Percentiles rank a stretch among this genome's conserved stretches.
Evolutionary conservation across 768 basidiomycete species (phyloP).

Genomic region (Suillus subalutaceus): DNA sequence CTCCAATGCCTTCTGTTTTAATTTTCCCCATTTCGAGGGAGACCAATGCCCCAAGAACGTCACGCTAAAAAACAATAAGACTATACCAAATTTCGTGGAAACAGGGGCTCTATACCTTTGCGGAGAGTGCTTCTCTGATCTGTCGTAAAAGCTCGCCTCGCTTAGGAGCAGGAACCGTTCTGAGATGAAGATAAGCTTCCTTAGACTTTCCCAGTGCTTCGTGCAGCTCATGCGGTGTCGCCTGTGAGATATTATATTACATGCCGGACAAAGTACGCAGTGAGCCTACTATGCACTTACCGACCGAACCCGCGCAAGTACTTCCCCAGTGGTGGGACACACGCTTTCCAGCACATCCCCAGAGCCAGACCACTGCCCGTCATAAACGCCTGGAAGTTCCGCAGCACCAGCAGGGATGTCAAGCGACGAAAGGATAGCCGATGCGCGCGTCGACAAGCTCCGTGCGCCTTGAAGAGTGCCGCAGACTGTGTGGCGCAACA

Average conservation of each 20-base stretch:
- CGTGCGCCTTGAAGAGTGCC: constrained; percentile 15
- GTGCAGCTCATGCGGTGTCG: constrained; percentile 74
- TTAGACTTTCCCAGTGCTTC: constrained; percentile 66
- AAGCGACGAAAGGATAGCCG: constrained; percentile 63
- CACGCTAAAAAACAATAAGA: constrained; percentile 50
- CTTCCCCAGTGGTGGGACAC: constrained; percentile 89
- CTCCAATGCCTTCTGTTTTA: constrained; percentile 85
- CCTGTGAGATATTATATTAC: constrained; percentile 40
- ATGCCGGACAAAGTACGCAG: constrained; percentile 7
- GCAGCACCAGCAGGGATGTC: constrained; percentile 56
- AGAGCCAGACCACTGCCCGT: constrained; percentile 78
- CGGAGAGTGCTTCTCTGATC: constrained; percentile 78
- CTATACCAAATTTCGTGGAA: neutral
- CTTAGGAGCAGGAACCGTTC: constrained; percentile 82
- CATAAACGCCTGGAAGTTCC: constrained; percentile 76
- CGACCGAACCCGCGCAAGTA: constrained; percentile 72
- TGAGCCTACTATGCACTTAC: constrained; percentile 42
- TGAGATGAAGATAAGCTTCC: constrained; percentile 72
- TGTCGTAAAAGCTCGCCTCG: constrained; percentile 89
- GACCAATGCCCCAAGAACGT: constrained; percentile 79
- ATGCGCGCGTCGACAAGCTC: constrained; percentile 68
- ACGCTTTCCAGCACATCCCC: constrained; percentile 70
- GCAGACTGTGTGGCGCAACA: constrained; percentile 24
- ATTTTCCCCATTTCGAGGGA: constrained; percentile 94
- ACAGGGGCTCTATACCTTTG: constrained; percentile 54